Base-by-base conservation (phyloP, 73 alveolate species). In the Breviolum minutum region DNA sequence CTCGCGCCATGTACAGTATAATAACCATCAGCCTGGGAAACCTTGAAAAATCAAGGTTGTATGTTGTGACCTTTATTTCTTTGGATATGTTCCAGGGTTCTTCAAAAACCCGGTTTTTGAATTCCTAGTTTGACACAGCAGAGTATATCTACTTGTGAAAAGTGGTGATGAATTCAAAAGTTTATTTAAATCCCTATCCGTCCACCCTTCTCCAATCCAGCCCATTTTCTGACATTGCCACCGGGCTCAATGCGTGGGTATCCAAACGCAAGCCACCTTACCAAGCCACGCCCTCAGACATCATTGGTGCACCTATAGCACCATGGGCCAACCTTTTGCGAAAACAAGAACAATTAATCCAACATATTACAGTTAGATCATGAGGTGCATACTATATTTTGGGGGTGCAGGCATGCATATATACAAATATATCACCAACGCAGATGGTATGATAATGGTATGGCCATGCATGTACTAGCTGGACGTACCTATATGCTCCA, bases 251-350 rank as follows among this genome's bases (percentile, higher is more conserved):
- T 8, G 26, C 10, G 81, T 30, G 81, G 29, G 10, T 71, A 6
- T 5, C 81, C 81, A 11, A 8, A 30, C 81, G 12, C 32, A 8
- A 8, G n/a, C 8, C 12, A 0, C n/a, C 81, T 20, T 17, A 30
- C 81, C 30, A 71, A 71, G 81, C 81, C 81, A 71, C 81, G 81
- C 81, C 81, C 81, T 71, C 29, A 20, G 81, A 71, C 19, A 71
- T 71, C 32, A n/a, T 16, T n/a, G 29, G 26, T 71, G 81, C 26
- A 30, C 81, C 54, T 40, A 17, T 20, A 30, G 10, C 26, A 8
- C 81, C 81, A 71, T n/a, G 81, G 10, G 48, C 12, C 13, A 71
- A 30, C 81, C 81, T 20, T 48, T 30, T 71, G 12, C 30, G 1
- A n/a, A n/a, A 24, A n/a, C 62, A 30, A 10, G 8, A 17, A 30